These are phyloP conservation scores for Croton laevigatus DNA, from an alignment of 441 rosid genomes.

Conservation along the genomic window DNA sequence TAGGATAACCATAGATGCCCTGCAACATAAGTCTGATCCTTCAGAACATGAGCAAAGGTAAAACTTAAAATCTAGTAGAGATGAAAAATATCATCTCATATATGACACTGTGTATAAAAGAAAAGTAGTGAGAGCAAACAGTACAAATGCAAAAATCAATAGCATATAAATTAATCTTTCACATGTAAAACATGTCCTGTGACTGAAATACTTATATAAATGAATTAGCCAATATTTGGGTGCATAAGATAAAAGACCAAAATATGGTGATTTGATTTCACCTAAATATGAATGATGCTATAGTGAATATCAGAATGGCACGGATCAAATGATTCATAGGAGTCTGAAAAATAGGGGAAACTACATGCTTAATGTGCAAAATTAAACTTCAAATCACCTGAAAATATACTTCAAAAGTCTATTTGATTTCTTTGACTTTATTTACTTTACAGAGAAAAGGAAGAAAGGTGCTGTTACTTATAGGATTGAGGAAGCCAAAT, in stretches of 20 bases:
- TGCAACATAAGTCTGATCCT: conserved; percentile 27
- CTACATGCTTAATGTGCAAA: background rate
- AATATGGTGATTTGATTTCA: background rate
- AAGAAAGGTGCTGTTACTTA: no score
- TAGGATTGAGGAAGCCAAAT: background rate
- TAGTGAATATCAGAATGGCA: background rate
- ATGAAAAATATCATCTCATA: background rate
- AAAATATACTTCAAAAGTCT: background rate
- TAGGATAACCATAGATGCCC: conserved; percentile 95
- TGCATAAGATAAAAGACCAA: conserved; percentile 1
- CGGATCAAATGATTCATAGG: background rate
- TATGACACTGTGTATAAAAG: background rate
- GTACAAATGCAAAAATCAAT: background rate
- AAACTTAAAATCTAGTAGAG: background rate
- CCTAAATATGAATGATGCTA: background rate
- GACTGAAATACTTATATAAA: background rate
- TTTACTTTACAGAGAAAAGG: background rate
- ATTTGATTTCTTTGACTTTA: background rate
- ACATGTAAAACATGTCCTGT: background rate
- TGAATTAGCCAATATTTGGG: background rate
- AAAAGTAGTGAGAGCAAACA: background rate
- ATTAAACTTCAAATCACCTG: background rate
- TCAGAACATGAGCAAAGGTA: conserved; percentile 8
- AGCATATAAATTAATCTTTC: background rate
- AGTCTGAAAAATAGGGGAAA: background rate